Evolutionary conservation across 2,329 filamentous ascomycete genomes (phyloP).

Genomic region (Epichloe baconii): DNA sequence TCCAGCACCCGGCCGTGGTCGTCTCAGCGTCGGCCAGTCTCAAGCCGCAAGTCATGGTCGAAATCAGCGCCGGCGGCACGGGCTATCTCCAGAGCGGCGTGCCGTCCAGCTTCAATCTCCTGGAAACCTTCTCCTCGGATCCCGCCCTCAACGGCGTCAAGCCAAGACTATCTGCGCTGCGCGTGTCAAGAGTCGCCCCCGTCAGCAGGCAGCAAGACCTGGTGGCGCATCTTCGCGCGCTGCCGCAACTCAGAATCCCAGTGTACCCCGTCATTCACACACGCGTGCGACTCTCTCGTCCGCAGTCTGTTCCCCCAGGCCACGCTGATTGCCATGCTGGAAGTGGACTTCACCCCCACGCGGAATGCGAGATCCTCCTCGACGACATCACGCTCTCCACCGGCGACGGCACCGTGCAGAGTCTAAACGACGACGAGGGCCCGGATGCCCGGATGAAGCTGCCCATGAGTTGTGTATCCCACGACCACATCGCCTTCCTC

Average conservation of each 20-base stretch:
- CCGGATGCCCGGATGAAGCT: conserved; percentile 30
- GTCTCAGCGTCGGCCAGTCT: conserved; percentile 50
- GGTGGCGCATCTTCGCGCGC: conserved; percentile 49
- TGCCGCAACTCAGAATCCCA: conserved; percentile 48
- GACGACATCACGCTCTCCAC: conserved; percentile 45
- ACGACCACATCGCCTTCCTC: conserved; percentile 64
- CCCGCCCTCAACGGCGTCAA: conserved; percentile 46
- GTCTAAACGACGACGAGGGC: conserved; percentile 31
- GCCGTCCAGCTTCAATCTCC: conserved; percentile 61
- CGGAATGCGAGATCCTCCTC: conserved; percentile 52
- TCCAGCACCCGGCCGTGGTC: conserved; percentile 52
- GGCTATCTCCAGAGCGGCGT: conserved; percentile 59
- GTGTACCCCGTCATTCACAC: conserved; percentile 60
- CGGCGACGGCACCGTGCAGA: conserved; percentile 43
- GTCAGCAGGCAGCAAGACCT: conserved; percentile 48
- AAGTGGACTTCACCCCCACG: conserved; percentile 60
- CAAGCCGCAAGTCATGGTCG: conserved; percentile 30
- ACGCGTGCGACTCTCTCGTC: conserved; percentile 56
- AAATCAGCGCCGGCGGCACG: conserved; percentile 23
- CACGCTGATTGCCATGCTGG: conserved; percentile 55
- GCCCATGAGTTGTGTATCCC: conserved; percentile 49
- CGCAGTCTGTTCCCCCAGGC: conserved; percentile 45
- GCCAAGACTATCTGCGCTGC: conserved; percentile 57
- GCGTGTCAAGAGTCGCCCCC: conserved; percentile 63
- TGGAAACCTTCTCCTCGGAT: conserved; percentile 59